Evolutionary conservation across 306 rosid genomes (phyloP), one percentile per base, ranked within the genome.

Genomic region (Sechiopsis laciniata): DNA sequence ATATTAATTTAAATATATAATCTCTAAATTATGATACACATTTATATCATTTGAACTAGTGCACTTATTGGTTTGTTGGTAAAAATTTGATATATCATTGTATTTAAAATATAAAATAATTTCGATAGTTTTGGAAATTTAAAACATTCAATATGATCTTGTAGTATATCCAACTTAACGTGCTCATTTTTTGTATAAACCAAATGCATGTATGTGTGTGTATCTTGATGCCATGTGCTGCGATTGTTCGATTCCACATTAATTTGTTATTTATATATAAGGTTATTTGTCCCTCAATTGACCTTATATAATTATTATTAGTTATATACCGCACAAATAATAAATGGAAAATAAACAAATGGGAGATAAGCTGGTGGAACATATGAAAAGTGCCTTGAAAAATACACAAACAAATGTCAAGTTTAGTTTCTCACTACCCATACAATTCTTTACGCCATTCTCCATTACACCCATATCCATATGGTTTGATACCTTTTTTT

Each of bases 311-410:
- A 40, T 40, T 9, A 65, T 8, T 17, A 65, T 65, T 42, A 40
- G 42, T 64, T 37, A 40, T 40, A 35, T 13, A 26, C 10, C 66
- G 7, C 42, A 63, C 70, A 61, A 37, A 64, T n/a, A n/a, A 65
- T 40, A 65, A 65, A 65, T 63, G 70, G 10, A 65, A 40, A 7
- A 63, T 8, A 62, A n/a, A 32, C 14, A 32, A 29, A n/a, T 62
- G 21, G 9, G 8, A 15, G 12, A 32, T 32, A 8, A 45, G n/a
- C n/a, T n/a, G 29, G 29, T 26, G 29, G 29, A 26, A 26, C 29
- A 1, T 26, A 26, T 26, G 29, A 26, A 26, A 26, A 26, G 2
- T 1, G 29, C 29, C 29, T 26, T 65, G n/a, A 65, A 40, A 65
- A 16, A 63, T 15, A 63, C 26, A 35, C 16, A 64, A 32, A 37